Evolutionary conservation across 345 rosid genomes (phyloP).

Genomic region (Ceriops zippeliana): DNA sequence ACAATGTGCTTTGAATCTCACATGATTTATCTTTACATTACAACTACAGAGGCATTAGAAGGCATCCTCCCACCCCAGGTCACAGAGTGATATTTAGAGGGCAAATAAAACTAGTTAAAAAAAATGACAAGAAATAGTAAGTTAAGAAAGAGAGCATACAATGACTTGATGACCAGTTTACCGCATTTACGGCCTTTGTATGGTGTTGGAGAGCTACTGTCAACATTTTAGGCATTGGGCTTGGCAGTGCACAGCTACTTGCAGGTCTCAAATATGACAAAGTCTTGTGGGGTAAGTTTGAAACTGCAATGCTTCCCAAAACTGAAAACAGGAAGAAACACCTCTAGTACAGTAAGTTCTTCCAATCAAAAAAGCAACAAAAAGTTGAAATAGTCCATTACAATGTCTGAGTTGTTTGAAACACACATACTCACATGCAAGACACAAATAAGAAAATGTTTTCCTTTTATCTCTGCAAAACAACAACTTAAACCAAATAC

Average conservation of each 20-base stretch:
- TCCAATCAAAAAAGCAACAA: not conserved
- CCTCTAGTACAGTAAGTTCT: not conserved
- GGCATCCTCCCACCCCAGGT: not conserved
- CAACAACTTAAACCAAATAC: too few species aligned
- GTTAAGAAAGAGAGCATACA: constrained; percentile 38
- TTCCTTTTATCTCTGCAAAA: too few species aligned
- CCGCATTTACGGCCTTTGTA: constrained; percentile 64
- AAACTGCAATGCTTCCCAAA: constrained; percentile 53
- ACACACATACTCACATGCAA: too few species aligned
- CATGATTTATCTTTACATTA: not conserved
- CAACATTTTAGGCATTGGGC: constrained; percentile 44
- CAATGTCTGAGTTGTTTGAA: too few species aligned
- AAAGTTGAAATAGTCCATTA: not conserved
- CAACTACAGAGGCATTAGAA: not conserved
- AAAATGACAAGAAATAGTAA: not conserved
- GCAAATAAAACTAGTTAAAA: not conserved
- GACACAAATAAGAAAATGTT: too few species aligned
- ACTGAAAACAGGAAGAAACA: constrained; percentile 31
- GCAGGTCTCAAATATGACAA: constrained; percentile 35
- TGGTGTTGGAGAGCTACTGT: constrained; percentile 51
- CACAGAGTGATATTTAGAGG: not conserved
- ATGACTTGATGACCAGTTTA: constrained; percentile 70
- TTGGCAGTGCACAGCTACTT: constrained; percentile 24
- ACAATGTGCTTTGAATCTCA: not conserved
- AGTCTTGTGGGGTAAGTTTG: constrained; percentile 40